Percentiles rank a stretch among this genome's conserved stretches.
Conservation (phyloP, 768 basidiomycete species). For the Lactarius psammicola region DNA sequence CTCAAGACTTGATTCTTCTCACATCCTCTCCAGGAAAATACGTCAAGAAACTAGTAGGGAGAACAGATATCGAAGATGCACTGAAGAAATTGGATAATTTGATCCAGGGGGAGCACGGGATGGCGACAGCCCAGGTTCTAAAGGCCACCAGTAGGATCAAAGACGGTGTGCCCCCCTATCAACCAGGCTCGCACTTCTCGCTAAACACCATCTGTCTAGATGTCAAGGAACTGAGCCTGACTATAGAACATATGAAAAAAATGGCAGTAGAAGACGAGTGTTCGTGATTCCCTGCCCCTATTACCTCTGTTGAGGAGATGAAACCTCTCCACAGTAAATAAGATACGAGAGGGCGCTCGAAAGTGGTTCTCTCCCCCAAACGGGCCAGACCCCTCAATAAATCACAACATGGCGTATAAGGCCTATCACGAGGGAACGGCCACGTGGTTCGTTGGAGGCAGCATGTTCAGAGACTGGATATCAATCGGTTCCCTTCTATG, state of each 20-base stretch:
- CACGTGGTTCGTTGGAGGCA: conserved; percentile 10
- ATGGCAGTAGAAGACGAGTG: background rate
- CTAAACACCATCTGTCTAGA: background rate
- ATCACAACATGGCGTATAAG: background rate
- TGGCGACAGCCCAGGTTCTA: background rate
- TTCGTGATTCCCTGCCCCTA: background rate
- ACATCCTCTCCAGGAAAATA: background rate
- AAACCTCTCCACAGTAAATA: background rate
- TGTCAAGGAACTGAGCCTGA: background rate
- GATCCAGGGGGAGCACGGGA: conserved; percentile 6
- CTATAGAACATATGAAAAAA: background rate
- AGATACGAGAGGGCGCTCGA: too few relatives aligned
- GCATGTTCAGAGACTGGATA: conserved; percentile 4
- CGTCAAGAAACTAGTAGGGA: conserved; percentile 1
- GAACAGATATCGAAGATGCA: conserved; percentile 1
- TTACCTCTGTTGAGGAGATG: background rate
- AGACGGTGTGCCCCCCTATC: background rate
- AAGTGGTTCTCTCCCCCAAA: conserved; percentile 5
- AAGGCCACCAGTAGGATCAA: background rate
- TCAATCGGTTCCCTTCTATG: background rate
- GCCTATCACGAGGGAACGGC: background rate
- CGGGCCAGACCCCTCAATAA: background rate
- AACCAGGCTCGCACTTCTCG: background rate
- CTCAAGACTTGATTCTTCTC: background rate
- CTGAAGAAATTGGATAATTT: conserved; percentile 4